Base-by-base conservation (phyloP, 495 filamentous ascomycete species). In the Rhypophila decipiens region DNA sequence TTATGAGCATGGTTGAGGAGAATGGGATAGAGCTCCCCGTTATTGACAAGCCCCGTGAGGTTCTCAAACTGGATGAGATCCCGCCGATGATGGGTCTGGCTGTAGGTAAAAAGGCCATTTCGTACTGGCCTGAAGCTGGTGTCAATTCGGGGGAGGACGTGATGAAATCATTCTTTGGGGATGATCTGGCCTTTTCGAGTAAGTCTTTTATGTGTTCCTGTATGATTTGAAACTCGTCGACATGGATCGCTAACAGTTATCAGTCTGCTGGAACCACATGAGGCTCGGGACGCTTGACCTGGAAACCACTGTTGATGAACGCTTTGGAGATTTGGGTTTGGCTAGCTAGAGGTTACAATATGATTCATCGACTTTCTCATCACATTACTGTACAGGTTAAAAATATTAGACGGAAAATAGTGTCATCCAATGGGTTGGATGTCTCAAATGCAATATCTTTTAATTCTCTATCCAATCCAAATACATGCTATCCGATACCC, bases 81-180 rank as follows among this genome's bases (percentile, higher is more conserved):
- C 77, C 81, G 15, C 70, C 79, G 5, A 78, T 84, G 65, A 85
- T 87, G 46, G 82, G 77, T 2, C 53, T 87, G 1, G 83, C 83
- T 0, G 65, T 87, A 17, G 84, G 82, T 4, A 78, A 80, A 55
- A 77, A 75, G 49, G 83, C 80, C 0, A 73, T 86, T 10, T 69
- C 73, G 12, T 87, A 82, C 51, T 76, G 70, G 42, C 65, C 72
- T 0, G 66, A 61, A 0, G 61, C 61, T 2, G 81, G 80, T 0
- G 70, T 74, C 29, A 65, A 59, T 4, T 66, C 68, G 43, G 82
- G 83, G 0, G 76, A 77, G 52, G 72, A 85, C 35, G 65, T 80
- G 11, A 69, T 80, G 72, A 61, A 72, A 59, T 59, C 58, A 23
- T 76, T 83, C 55, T 87, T 87, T 62, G 76, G 79, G 22, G 72